phyloP scores from a whole-genome alignment of 805 yeast species.

The Isabelozyma pseudorhagii region DNA sequence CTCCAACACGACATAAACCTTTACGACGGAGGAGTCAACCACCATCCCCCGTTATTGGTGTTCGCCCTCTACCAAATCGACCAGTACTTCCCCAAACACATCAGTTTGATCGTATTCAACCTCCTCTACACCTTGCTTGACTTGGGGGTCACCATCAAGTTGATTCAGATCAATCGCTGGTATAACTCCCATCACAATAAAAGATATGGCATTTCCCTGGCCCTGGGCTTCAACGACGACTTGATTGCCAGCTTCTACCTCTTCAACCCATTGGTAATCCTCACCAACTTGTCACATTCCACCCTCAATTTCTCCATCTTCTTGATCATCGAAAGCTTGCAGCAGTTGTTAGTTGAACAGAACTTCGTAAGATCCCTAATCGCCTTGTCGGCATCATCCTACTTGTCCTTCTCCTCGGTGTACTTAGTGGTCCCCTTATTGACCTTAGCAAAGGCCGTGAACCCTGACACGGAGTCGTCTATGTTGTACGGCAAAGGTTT shows the following conservation, averaged over 20 bases:
- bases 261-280: conserved; percentile 75
- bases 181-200: conserved; percentile 22
- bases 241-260: conserved; percentile 62
- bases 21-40: conserved; percentile 82
- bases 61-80: conserved; percentile 42
- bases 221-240: conserved; percentile 32
- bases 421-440: conserved; percentile 60
- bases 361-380: conserved; percentile 45
- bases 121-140: conserved; percentile 60
- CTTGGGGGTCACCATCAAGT: conserved; percentile 49
- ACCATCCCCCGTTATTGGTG: conserved; percentile 78
- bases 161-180: conserved; percentile 50
- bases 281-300: conserved; percentile 68
- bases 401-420: conserved; percentile 61
- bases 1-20: conserved; percentile 55
- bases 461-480: neutral
- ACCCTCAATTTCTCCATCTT: conserved; percentile 60
- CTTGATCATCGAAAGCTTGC: conserved; percentile 47
- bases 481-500: conserved; percentile 9
- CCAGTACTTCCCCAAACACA: conserved; percentile 13
- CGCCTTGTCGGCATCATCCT: conserved; percentile 59
- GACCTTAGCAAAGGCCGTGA: conserved; percentile 25
- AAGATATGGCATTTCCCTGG: conserved; percentile 8
- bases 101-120: conserved; percentile 20
- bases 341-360: conserved; percentile 39